These are phyloP conservation scores for Irpex sp. DNA, from an alignment of 1,284 basidiomycete genomes.

Conservation along the genomic window DNA sequence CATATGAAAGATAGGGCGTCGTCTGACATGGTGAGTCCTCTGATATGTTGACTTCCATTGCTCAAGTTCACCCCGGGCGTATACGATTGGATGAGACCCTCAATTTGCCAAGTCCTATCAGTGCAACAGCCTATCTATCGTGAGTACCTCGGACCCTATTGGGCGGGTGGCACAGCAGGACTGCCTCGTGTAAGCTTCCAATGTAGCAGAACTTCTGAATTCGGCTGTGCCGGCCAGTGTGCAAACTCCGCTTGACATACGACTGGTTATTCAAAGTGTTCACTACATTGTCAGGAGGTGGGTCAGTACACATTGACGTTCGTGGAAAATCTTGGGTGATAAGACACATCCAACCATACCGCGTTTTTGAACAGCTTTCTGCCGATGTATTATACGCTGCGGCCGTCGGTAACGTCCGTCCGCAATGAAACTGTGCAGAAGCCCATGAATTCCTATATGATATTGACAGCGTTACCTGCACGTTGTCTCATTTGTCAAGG, in stretches of 20 bases:
- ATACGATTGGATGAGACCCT: neutral
- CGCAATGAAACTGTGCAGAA: neutral
- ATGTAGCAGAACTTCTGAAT: neutral
- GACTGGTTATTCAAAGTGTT: no score
- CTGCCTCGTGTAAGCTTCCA: no score
- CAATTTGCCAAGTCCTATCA: no score
- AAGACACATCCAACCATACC: neutral
- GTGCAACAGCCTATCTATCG: neutral
- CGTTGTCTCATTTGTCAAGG: neutral
- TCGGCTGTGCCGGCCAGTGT: neutral
- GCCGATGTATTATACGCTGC: neutral
- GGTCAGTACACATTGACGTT: no score
- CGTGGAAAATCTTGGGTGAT: no score
- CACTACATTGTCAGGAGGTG: no score
- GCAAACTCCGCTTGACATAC: neutral
- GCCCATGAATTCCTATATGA: neutral
- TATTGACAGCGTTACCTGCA: neutral
- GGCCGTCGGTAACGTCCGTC: neutral
- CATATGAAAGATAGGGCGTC: no score
- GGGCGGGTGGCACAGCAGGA: neutral
- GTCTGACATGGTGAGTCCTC: no score
- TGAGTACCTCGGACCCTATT: neutral
- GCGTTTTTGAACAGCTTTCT: neutral
- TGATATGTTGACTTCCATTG: no score
- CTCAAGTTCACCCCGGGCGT: no score